Evolutionary conservation across 2,329 filamentous ascomycete genomes (phyloP), one percentile per base, ranked within the genome.

Genomic region (Fusarium camptoceras): DNA sequence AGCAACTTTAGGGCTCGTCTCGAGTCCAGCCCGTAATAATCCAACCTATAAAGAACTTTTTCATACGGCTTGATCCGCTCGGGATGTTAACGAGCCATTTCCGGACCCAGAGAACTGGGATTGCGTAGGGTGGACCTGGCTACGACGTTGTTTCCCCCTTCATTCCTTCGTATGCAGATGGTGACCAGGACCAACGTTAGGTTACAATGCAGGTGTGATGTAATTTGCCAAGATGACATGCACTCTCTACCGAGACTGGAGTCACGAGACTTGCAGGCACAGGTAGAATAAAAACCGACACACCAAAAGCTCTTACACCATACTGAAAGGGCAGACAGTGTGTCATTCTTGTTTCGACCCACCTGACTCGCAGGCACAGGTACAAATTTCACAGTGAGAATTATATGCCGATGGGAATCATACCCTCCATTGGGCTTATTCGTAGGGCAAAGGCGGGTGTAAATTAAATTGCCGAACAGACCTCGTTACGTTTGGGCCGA

Each of bases 101-200:
- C 49, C 49, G 49, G 49, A 42, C 49, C 49, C 49, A 53, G 22
- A 53, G 49, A 16, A 53, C 49, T 42, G 34, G 49, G 49, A 53
- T 53, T 18, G 25, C 37, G 28, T 46, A 20, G 16, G 20, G 18
- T 22, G 30, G 30, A 24, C 41, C 22, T 39, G 24, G n/a, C 11
- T 53, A 22, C 49, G 11, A 53, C 49, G 12, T 42, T 27, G 24
- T 53, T 42, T 53, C 14, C 49, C 49, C 49, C 41, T 41, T 53
- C 34, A 37, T 37, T 42, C 34, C 20, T 37, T 31, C 16, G 24
- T 53, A 53, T 42, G 49, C 49, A 53, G 49, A 53, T 53, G 14
- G 34, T 53, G 49, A 42, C 49, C 49, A 53, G 49, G 31, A 39
- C 47, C 30, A 50, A 50, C 48, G 12, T 15, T 20, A 5, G 34